Evolutionary conservation across 2,329 filamentous ascomycete species (phyloP).

Genomic region (Cladophialophora chaetospira): DNA sequence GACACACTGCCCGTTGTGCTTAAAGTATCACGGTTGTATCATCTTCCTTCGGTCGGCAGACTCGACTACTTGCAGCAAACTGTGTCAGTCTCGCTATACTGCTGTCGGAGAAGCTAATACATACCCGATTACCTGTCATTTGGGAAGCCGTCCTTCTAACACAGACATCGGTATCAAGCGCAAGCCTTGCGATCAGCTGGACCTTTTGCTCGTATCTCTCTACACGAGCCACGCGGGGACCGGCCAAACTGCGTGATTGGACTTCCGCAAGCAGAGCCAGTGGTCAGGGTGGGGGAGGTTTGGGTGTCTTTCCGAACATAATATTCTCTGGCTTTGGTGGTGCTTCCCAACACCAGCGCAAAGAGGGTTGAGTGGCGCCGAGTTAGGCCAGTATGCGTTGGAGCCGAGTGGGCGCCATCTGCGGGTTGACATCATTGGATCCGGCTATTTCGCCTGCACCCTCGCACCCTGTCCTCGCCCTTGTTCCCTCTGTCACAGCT

Average conservation of each 20-base stretch:
- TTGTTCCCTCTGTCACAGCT: constrained; percentile 7
- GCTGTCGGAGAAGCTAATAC: too few relatives aligned
- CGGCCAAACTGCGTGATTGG: constrained; percentile 11
- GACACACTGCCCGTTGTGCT: too few relatives aligned
- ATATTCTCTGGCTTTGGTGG: not conserved
- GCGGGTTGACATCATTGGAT: constrained; percentile 25
- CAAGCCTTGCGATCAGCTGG: not conserved
- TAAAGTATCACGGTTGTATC: too few relatives aligned
- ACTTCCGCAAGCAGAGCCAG: not conserved
- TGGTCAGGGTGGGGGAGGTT: constrained; percentile 3
- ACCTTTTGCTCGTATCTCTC: constrained; percentile 14
- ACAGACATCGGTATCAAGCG: not conserved
- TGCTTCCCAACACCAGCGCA: not conserved
- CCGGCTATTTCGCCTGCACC: constrained; percentile 1
- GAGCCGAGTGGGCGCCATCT: constrained; percentile 20
- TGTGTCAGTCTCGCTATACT: too few relatives aligned
- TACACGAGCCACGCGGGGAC: not conserved
- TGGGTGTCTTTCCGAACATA: not conserved
- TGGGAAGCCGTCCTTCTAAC: not conserved
- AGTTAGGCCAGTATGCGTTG: not conserved
- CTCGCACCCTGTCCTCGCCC: too few relatives aligned
- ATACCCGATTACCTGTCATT: too few relatives aligned
- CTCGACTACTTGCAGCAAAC: too few relatives aligned
- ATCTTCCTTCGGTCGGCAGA: too few relatives aligned
- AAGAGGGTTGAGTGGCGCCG: constrained; percentile 6